Evolutionary conservation across 768 basidiomycete species (phyloP).

Genomic region (Trametes punicea): DNA sequence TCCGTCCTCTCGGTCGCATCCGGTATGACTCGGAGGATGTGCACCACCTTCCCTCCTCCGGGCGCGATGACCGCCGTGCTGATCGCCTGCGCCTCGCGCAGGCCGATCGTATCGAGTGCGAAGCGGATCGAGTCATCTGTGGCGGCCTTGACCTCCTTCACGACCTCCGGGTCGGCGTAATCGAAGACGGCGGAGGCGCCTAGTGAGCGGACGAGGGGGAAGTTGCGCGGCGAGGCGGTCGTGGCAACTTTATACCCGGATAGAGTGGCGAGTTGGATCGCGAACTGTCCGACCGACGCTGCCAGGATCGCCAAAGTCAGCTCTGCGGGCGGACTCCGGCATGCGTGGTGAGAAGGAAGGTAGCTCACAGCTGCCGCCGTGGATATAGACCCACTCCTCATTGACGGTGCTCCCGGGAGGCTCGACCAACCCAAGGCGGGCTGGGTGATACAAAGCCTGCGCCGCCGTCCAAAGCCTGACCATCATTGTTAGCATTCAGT

Average conservation of each 20-base stretch:
- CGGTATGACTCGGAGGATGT: background rate
- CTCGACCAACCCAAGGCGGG: slow-evolving; percentile 22
- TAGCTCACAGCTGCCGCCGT: slow-evolving; percentile 28
- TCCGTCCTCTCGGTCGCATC: background rate
- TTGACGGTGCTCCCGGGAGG: slow-evolving; percentile 14
- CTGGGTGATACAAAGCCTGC: slow-evolving; percentile 26
- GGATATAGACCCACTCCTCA: slow-evolving; percentile 26
- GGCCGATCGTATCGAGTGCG: slow-evolving; percentile 22
- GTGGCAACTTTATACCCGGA: slow-evolving; percentile 34
- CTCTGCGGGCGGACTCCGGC: background rate
- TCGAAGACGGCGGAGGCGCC: slow-evolving; percentile 37
- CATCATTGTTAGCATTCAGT: background rate
- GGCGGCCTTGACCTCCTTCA: slow-evolving; percentile 25
- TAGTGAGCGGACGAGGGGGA: slow-evolving; percentile 34
- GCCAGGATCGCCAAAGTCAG: background rate
- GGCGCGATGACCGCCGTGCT: slow-evolving; percentile 3
- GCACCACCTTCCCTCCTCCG: slow-evolving; percentile 8
- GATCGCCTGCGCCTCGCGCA: slow-evolving; percentile 8
- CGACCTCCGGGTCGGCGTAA: slow-evolving; percentile 26
- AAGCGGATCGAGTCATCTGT: slow-evolving; percentile 19
- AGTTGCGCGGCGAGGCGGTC: slow-evolving; percentile 34
- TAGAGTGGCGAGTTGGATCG: slow-evolving; percentile 32
- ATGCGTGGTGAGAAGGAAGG: background rate
- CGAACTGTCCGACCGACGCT: slow-evolving; percentile 36
- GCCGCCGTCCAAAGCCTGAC: slow-evolving; percentile 23